phyloP scores from a whole-genome alignment of 768 basidiomycete genomes.

The Crassisporium funariophilum region DNA sequence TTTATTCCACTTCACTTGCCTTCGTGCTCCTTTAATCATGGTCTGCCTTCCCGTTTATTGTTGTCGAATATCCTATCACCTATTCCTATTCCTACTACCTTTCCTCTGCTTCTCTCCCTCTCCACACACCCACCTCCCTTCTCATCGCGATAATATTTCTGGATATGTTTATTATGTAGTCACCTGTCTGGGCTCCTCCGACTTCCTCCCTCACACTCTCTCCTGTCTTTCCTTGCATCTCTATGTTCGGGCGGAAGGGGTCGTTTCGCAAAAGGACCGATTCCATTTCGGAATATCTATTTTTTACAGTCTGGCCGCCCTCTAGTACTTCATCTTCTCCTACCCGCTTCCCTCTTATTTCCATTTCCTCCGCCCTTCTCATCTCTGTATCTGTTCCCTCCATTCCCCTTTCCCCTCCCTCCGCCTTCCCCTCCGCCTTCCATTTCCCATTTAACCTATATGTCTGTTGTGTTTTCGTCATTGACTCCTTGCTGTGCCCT shows the following conservation, averaged over 20 bases:
- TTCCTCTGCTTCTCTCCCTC: background rate
- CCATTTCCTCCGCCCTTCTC: slow-evolving; percentile 8
- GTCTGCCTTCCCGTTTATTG: background rate
- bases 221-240: slow-evolving; percentile 5
- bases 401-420: slow-evolving; percentile 1
- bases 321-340: slow-evolving; percentile 16
- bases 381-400: slow-evolving; percentile 1
- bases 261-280: slow-evolving; percentile 27
- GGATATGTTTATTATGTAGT: slow-evolving; percentile 26
- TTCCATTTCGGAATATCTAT: slow-evolving; percentile 24
- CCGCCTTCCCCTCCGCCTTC: slow-evolving; percentile 3
- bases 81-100: background rate
- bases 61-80: background rate
- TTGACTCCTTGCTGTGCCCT: slow-evolving; percentile 1
- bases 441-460: slow-evolving; percentile 3
- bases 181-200: background rate
- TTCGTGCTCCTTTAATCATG: background rate
- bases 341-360: slow-evolving; percentile 5
- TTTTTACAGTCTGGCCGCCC: slow-evolving; percentile 20
- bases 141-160: slow-evolving; percentile 17
- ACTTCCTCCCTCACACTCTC: background rate
- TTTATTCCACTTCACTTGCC: no score
- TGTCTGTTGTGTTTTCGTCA: background rate
- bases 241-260: slow-evolving; percentile 25
- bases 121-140: slow-evolving; percentile 1